Percentiles rank a stretch among this genome's conserved stretches.
Conservation (phyloP, 116 monocot genomes). For the Zostera marina region DNA sequence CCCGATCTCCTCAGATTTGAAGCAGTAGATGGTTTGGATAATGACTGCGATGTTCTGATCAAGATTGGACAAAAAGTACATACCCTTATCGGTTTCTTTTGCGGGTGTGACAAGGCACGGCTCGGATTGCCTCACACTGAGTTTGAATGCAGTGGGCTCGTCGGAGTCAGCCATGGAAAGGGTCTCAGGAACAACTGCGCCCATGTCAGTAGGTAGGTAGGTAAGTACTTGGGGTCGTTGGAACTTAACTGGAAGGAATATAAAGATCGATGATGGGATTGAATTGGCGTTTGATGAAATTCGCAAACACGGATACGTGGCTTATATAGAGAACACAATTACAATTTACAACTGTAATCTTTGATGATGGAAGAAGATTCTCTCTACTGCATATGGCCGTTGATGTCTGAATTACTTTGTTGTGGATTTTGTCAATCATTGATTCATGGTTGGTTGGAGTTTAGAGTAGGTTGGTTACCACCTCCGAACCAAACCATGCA, state of each 20-base stretch:
- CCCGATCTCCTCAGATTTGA: background rate
- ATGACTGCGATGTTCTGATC: constrained; percentile 27
- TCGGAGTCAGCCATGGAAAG: background rate
- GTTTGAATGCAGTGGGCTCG: constrained; percentile 1
- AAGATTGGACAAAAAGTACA: constrained; percentile 22
- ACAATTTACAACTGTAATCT: background rate
- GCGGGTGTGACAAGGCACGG: constrained; percentile 13
- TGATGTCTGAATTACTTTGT: background rate
- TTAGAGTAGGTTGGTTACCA: background rate
- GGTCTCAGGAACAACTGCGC: background rate
- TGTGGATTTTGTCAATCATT: no score
- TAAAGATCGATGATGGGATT: background rate
- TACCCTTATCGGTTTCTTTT: constrained; percentile 7
- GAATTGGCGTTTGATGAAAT: background rate
- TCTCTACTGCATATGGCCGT: background rate
- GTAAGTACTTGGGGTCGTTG: no score
- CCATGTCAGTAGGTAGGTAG: background rate
- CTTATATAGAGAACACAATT: background rate
- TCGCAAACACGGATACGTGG: background rate
- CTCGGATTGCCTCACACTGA: constrained; percentile 5
- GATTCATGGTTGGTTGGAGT: background rate
- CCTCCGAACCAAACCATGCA: background rate
- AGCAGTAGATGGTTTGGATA: constrained; percentile 22
- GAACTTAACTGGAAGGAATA: background rate
- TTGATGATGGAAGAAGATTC: background rate